These are phyloP conservation scores for Penicillium sumatraense DNA, from an alignment of 2,329 filamentous ascomycete genomes.

Conservation along the genomic window DNA sequence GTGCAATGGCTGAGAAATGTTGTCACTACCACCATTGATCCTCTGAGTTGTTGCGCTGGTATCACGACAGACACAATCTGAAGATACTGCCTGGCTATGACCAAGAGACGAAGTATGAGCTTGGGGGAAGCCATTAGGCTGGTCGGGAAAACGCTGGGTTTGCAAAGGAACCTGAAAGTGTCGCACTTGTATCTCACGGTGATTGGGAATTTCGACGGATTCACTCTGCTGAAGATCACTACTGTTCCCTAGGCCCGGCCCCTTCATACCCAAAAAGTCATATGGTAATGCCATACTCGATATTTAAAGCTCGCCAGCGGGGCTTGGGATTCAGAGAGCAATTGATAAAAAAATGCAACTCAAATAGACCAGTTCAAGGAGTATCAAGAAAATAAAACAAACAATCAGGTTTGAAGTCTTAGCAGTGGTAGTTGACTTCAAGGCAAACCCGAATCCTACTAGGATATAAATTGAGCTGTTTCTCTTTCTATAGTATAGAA, in stretches of 20 bases:
- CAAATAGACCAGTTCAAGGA: too few species aligned
- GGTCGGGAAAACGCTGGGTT: not conserved
- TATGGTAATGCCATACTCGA: too few species aligned
- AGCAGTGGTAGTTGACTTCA: too few species aligned
- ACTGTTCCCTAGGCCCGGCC: not conserved
- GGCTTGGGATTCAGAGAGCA: too few species aligned
- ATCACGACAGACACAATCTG: not conserved
- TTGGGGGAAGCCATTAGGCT: not conserved
- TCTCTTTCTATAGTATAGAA: too few species aligned
- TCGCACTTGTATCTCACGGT: not conserved
- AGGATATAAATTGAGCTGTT: too few species aligned
- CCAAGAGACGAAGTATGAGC: not conserved
- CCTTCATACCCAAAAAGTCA: too few species aligned
- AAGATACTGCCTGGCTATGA: not conserved
- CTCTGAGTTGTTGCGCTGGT: not conserved
- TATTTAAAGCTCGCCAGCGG: too few species aligned
- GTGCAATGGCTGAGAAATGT: not conserved
- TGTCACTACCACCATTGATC: not conserved
- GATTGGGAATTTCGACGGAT: not conserved
- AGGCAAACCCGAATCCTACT: too few species aligned
- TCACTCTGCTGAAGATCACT: not conserved
- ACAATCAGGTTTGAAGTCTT: too few species aligned
- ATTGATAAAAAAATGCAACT: too few species aligned
- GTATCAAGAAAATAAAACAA: too few species aligned
- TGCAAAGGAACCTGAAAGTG: not conserved